These are phyloP conservation scores for Aegilops sharonensis DNA, from an alignment of 176 grass and related monocot species.

Conservation along the genomic window DNA sequence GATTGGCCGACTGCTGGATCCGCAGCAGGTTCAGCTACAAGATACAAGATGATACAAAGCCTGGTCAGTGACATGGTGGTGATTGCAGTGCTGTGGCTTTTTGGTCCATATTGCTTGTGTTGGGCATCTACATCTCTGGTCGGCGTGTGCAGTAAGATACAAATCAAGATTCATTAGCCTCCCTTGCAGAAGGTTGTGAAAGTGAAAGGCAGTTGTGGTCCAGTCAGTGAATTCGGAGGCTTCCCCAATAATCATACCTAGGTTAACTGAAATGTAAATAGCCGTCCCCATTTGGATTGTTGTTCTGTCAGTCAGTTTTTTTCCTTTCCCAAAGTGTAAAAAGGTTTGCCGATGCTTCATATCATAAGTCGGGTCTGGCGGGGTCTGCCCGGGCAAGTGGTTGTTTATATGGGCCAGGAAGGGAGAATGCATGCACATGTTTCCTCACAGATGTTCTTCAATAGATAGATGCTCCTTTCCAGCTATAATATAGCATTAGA, in stretches of 20 bases:
- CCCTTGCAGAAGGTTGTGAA: slow-evolving; percentile 53
- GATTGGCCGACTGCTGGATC: slow-evolving; percentile 37
- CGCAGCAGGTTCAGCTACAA: slow-evolving; percentile 38
- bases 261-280: slow-evolving; percentile 87
- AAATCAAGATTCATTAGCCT: slow-evolving; percentile 86
- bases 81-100: not conserved
- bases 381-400: slow-evolving; percentile 45
- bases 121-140: slow-evolving; percentile 29
- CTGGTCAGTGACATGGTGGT: slow-evolving; percentile 22
- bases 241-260: slow-evolving; percentile 73
- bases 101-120: slow-evolving; percentile 34
- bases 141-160: slow-evolving; percentile 61
- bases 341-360: slow-evolving; percentile 55
- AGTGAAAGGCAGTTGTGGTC: slow-evolving; percentile 34
- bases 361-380: slow-evolving; percentile 72
- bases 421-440: slow-evolving; percentile 46
- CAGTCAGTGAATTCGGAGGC: slow-evolving; percentile 53
- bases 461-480: slow-evolving; percentile 42
- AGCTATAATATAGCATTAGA: slow-evolving; percentile 47
- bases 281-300: slow-evolving; percentile 51
- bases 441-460: slow-evolving; percentile 33
- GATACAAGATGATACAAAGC: slow-evolving; percentile 46
- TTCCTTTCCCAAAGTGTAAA: slow-evolving; percentile 65
- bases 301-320: slow-evolving; percentile 23
- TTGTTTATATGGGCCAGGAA: slow-evolving; percentile 60